phyloP scores from a whole-genome alignment of 805 yeast species.

The Lipomyces sp. region DNA sequence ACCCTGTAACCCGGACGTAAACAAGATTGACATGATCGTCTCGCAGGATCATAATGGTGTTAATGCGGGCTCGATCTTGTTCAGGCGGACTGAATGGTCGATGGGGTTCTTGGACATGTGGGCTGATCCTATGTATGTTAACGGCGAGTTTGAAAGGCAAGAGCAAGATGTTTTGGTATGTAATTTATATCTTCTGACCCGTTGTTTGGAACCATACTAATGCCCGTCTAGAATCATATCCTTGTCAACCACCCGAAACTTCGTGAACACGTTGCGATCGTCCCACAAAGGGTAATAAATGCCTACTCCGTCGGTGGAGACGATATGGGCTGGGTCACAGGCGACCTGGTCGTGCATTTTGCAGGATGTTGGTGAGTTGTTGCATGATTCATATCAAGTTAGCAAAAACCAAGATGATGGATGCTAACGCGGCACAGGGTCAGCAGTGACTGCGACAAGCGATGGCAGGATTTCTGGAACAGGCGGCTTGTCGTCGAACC shows the following conservation, averaged over 20 bases:
- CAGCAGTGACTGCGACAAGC: slow-evolving; percentile 24
- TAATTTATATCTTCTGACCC: neutral
- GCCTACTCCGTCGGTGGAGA: slow-evolving; percentile 29
- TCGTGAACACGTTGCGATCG: slow-evolving; percentile 30
- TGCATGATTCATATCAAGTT: too few relatives aligned
- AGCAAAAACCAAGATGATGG: neutral
- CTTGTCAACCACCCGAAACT: slow-evolving; percentile 23
- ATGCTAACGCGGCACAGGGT: slow-evolving; percentile 11
- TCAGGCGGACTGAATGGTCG: slow-evolving; percentile 73
- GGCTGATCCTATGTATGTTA: slow-evolving; percentile 81
- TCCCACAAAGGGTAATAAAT: slow-evolving; percentile 33
- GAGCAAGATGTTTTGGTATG: slow-evolving; percentile 74
- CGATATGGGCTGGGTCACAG: slow-evolving; percentile 33
- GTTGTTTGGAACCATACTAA: neutral
- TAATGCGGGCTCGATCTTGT: slow-evolving; percentile 76
- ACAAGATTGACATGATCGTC: slow-evolving; percentile 61
- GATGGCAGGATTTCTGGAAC: slow-evolving; percentile 32
- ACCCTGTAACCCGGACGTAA: slow-evolving; percentile 20
- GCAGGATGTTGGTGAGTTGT: slow-evolving; percentile 36
- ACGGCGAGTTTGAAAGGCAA: slow-evolving; percentile 77
- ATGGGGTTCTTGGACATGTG: slow-evolving; percentile 71
- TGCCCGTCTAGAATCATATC: slow-evolving; percentile 55
- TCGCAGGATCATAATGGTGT: slow-evolving; percentile 90
- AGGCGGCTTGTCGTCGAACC: slow-evolving; percentile 5
- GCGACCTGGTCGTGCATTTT: slow-evolving; percentile 36